Base-by-base conservation (phyloP, 805 yeast genomes). In the Zygoascus ofunaensis region DNA sequence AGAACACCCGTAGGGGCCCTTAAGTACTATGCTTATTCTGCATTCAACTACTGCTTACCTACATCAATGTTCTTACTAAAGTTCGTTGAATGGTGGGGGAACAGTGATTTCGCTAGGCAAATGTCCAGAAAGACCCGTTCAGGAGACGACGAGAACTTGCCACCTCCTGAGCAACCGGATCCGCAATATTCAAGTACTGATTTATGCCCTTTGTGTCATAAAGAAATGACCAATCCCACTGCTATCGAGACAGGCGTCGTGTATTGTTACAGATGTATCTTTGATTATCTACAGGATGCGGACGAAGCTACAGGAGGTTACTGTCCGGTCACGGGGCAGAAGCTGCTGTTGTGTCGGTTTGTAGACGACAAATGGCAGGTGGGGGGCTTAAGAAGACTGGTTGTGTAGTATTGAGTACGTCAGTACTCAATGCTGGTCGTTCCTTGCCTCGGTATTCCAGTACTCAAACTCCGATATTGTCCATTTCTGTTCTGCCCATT, bases 61-160 rank as follows among this genome's bases (percentile, higher is more conserved):
- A 71, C 82, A 0, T 85, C 94, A 2, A 81, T 89, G 42, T 87
- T 90, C 58, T 56, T 80, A 20, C 69, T 89, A 48, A 86, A 87
- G 63, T 85, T 89, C 54, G 69, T 87, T 30, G 97, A 89, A 61
- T 89, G 97, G 96, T 89, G 95, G 94, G 77, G 79, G 49, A 74
- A 83, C 21, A 78, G 87, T 14, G 86, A 82, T 48, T 74, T 86
- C 56, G 77, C 85, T 2, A 62, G 73, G 3, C 74, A 76, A 56
- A 56, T 82, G 47, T 70, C 76, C 20, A 74, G 73, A 45, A 71
- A 69, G 39, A 33, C 55, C 22, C 39, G 60, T 38, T 43, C 44
- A 2, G 50, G 32, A n/a, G 48, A 38, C 2, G 60, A 49, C 12
- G 55, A 54, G 28, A 55, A 50, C 22, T 44, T 56, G 23, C 53